Conservation (phyloP, 768 basidiomycete genomes). For the Mycena amicta region DNA sequence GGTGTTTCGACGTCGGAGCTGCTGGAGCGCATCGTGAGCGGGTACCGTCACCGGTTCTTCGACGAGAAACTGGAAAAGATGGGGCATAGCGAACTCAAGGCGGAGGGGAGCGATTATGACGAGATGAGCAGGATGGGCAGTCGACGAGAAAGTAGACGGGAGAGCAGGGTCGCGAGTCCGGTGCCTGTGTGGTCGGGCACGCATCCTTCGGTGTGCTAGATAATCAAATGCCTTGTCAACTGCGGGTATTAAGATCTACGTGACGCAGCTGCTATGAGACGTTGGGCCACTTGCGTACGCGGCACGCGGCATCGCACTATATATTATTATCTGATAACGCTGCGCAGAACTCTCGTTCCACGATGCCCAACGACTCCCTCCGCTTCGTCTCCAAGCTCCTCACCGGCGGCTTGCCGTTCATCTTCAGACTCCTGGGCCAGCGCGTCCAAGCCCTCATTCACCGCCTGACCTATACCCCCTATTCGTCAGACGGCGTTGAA, state of each 20-base stretch:
- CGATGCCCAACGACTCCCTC: neutral
- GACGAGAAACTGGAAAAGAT: slow-evolving; percentile 90
- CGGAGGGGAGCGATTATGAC: slow-evolving; percentile 62
- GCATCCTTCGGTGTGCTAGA: neutral
- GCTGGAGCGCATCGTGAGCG: slow-evolving; percentile 87
- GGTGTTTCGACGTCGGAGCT: slow-evolving; percentile 93
- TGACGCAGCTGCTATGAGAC: neutral
- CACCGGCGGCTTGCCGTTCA: neutral
- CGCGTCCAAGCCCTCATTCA: neutral
- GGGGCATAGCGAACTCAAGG: slow-evolving; percentile 72
- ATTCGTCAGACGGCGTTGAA: no score
- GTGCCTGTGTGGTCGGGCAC: neutral
- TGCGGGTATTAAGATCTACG: no score
- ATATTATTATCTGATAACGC: neutral
- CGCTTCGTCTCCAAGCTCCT: neutral
- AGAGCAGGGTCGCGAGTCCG: slow-evolving; percentile 37
- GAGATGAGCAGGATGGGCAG: slow-evolving; percentile 35
- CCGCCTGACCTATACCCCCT: slow-evolving; percentile 1
- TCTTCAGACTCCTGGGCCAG: neutral
- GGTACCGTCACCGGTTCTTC: slow-evolving; percentile 83
- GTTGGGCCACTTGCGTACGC: neutral
- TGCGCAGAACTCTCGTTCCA: neutral
- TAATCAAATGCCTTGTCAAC: no score
- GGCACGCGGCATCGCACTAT: neutral
- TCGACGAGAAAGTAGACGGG: slow-evolving; percentile 35